A percentile compares a stretch with the other conserved stretches of the same genome.
These are phyloP conservation scores for Lactarius indigo DNA, from an alignment of 768 basidiomycete species.

Conservation along the genomic window DNA sequence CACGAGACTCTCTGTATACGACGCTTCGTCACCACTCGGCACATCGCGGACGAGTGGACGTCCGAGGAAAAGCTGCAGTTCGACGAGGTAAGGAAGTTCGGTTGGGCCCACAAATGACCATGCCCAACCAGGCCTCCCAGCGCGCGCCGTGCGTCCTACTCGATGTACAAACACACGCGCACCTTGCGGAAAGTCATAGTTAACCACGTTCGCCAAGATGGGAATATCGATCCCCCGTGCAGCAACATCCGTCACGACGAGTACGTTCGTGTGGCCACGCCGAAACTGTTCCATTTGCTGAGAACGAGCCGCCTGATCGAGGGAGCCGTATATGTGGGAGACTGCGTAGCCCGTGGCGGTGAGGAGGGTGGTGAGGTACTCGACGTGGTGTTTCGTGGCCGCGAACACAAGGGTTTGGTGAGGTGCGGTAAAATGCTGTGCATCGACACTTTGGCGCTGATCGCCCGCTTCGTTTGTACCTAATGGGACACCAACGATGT, in stretches of 20 bases:
- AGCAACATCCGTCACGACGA: conserved; percentile 97
- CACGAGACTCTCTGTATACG: conserved; percentile 69
- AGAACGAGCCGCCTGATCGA: conserved; percentile 87
- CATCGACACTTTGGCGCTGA: conserved; percentile 32
- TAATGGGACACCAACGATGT: conserved; percentile 81
- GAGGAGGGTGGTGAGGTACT: conserved; percentile 81
- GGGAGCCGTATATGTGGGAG: conserved; percentile 92
- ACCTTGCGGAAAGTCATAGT: conserved; percentile 97
- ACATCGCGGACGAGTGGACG: conserved; percentile 65
- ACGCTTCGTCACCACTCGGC: conserved; percentile 44
- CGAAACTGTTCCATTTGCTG: conserved; percentile 92
- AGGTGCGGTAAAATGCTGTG: conserved; percentile 52
- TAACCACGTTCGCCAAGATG: conserved; percentile 92
- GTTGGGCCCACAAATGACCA: conserved; percentile 88
- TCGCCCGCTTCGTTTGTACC: conserved; percentile 34
- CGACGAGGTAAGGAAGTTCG: conserved; percentile 88
- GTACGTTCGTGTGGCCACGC: conserved; percentile 67
- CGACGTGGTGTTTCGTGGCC: conserved; percentile 98
- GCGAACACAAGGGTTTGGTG: conserved; percentile 94
- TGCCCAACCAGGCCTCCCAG: conserved; percentile 92
- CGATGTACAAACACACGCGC: conserved; percentile 93
- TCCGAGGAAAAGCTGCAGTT: conserved; percentile 89
- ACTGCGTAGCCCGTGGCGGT: conserved; percentile 79
- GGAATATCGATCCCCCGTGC: conserved; percentile 99
- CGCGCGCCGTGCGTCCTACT: conserved; percentile 94